Percentiles rank a stretch among this genome's conserved stretches.
Conservation (phyloP, 2,329 filamentous ascomycete species). For the Thelonectria rubi region DNA sequence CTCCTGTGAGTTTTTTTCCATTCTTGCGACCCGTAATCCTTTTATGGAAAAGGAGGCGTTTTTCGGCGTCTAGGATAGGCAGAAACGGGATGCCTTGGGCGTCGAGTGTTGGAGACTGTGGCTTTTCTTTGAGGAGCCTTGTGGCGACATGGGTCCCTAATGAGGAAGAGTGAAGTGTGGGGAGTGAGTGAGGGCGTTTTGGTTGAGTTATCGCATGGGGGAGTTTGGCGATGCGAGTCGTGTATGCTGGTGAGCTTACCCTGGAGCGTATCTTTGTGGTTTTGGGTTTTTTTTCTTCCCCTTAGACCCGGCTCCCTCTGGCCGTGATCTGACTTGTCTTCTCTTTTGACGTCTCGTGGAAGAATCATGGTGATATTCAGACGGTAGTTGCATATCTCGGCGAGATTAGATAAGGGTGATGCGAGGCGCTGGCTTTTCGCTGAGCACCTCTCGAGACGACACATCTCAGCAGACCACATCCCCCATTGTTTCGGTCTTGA, state of each 20-base stretch:
- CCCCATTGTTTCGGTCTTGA: too few species aligned
- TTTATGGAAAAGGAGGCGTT: slow-evolving; percentile 7
- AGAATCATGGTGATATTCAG: too few species aligned
- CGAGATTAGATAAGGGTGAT: too few species aligned
- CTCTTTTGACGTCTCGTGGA: too few species aligned
- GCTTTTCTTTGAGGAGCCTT: neutral
- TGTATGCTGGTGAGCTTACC: neutral
- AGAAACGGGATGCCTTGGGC: slow-evolving; percentile 7
- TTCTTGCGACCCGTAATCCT: neutral
- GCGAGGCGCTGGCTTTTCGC: too few species aligned
- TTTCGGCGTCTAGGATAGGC: neutral
- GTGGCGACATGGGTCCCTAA: neutral
- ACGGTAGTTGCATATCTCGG: too few species aligned
- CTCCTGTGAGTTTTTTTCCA: neutral
- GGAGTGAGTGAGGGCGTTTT: neutral
- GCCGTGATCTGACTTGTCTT: too few species aligned
- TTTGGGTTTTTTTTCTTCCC: too few species aligned
- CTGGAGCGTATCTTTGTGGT: too few species aligned
- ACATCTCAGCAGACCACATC: too few species aligned
- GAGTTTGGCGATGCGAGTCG: neutral
- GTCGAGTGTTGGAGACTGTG: neutral
- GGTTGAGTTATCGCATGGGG: neutral
- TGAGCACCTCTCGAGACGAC: too few species aligned
- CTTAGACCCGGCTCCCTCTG: too few species aligned
- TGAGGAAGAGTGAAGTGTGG: neutral